Evolutionary conservation across 768 basidiomycete genomes (phyloP), one percentile per base, ranked within the genome.

Genomic region (Russula griseocarnosa): DNA sequence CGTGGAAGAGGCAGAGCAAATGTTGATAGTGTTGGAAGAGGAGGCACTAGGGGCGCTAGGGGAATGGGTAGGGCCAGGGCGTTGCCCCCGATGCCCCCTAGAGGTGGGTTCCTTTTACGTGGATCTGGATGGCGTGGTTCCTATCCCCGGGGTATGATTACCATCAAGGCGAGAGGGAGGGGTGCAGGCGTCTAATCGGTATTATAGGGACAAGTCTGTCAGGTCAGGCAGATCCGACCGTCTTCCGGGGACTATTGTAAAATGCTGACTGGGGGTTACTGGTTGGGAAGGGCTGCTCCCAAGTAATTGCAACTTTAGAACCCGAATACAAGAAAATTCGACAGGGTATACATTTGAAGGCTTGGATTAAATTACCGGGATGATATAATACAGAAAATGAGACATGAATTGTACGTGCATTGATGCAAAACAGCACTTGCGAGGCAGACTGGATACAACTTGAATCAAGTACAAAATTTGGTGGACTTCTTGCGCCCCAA

Each of bases 31-130:
- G 46, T 47, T n/a, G 46, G 61, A 20, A 61, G 64, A 18, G 60
- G 64, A 3, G 40, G 64, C 6, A 40, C n/a, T 1, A 50, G 65
- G 46, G 30, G 28, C 0, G 24, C 47, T 13, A 49, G 55, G 24
- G 62, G 66, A 24, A 34, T 20, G 5, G 58, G 65, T 14, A 47
- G 57, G 26, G 46, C 20, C 10, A 38, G 65, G 28, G 62, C 62
- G 8, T 66, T 66, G 38, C 57, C 59, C 1, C 57, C 61, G 20
- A 57, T 62, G 22, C 65, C 65, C 10, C 65, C 65, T 8, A 46
- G 65, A 24, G 65, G 38, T 16, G 65, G 65, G 3, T 66, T 66
- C n/a, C 53, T 66, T 38, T 24, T 5, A 7, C 63, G 63, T 24
- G 63, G 63, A 24, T 53, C 30, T 3, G n/a, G 38, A 9, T 56